A percentile compares a stretch with the other conserved stretches of the same genome.
These are phyloP conservation scores for Dryas integrifolia DNA, from an alignment of 331 rosid genomes.

Conservation along the genomic window DNA sequence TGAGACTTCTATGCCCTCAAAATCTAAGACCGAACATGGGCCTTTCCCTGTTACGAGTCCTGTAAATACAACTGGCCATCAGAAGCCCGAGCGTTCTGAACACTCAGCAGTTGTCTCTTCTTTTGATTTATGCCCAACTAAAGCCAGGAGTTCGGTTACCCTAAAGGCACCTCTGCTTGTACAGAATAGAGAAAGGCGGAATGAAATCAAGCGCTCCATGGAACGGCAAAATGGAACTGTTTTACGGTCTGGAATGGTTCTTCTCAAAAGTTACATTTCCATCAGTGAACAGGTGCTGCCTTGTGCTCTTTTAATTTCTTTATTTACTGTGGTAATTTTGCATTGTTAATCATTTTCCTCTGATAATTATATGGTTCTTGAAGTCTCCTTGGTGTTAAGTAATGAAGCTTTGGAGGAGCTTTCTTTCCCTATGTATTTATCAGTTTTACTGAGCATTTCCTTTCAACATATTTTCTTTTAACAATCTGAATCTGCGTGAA, in stretches of 20 bases:
- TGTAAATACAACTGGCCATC: background rate
- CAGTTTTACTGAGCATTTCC: background rate
- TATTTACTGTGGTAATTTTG: background rate
- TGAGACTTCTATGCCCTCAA: background rate
- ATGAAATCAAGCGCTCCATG: conserved; percentile 25
- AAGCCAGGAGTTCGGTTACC: background rate
- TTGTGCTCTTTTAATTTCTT: background rate
- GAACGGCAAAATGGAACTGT: background rate
- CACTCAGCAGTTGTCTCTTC: background rate
- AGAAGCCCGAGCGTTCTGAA: conserved; percentile 19
- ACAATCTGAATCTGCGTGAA: background rate
- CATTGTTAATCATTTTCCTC: background rate
- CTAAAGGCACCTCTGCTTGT: conserved; percentile 39
- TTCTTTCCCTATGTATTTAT: background rate
- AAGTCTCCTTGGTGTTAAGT: background rate
- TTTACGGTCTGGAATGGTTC: conserved; percentile 62
- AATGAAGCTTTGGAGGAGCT: background rate
- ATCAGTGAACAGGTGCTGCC: conserved; percentile 47
- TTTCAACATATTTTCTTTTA: background rate
- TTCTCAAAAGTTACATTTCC: conserved; percentile 44
- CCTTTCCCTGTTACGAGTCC: background rate
- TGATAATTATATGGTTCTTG: no score
- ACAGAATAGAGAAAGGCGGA: conserved; percentile 47
- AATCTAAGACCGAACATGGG: background rate
- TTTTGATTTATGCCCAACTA: conserved; percentile 61